Evolutionary conservation across 2,329 filamentous ascomycete genomes (phyloP).

Genomic region (Daldinia sp.): DNA sequence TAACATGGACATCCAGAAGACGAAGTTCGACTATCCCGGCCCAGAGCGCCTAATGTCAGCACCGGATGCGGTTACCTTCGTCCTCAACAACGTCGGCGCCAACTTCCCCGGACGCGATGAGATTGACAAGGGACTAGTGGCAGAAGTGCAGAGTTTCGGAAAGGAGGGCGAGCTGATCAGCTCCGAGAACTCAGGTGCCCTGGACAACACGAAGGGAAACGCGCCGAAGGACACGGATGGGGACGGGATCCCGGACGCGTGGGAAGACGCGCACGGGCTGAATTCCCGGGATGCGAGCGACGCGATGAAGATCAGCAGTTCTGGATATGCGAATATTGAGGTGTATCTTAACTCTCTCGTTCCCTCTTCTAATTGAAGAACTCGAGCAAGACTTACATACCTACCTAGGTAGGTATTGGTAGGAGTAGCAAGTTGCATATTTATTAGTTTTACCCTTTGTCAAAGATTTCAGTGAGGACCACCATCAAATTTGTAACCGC

Average conservation of each 20-base stretch:
- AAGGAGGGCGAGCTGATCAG: constrained; percentile 59
- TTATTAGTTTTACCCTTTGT: not conserved
- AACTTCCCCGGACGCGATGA: constrained; percentile 58
- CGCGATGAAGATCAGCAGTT: constrained; percentile 56
- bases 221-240: constrained; percentile 59
- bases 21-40: constrained; percentile 58
- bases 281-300: constrained; percentile 56
- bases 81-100: constrained; percentile 57
- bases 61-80: constrained; percentile 55
- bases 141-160: constrained; percentile 60
- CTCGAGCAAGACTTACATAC: no score
- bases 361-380: constrained; percentile 28
- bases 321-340: constrained; percentile 62
- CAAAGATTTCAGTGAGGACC: not conserved
- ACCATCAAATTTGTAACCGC: not conserved
- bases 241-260: constrained; percentile 64
- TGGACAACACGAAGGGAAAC: constrained; percentile 56
- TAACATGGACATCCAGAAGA: constrained; percentile 57
- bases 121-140: constrained; percentile 58
- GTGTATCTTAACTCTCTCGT: constrained; percentile 64
- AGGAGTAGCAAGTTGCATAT: not conserved
- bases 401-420: not conserved
- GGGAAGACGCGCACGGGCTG: constrained; percentile 59
- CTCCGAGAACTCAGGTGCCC: constrained; percentile 56
- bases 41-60: constrained; percentile 57